Evolutionary conservation across 371 early-diverging fungal genomes (phyloP).

Genomic region (Rhizomucor pusillus): DNA sequence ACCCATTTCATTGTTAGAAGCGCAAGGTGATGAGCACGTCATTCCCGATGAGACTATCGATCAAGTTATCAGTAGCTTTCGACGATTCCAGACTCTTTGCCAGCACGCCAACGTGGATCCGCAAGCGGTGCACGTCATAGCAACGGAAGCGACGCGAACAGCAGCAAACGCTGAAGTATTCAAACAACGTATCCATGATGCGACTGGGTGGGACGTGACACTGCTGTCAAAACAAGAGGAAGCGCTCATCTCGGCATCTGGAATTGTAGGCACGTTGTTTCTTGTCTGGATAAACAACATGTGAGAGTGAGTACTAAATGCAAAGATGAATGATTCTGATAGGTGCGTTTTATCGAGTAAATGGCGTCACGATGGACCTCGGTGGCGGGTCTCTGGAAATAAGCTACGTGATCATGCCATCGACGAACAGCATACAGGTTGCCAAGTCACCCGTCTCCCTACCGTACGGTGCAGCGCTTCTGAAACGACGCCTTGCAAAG

Average conservation of each 20-base stretch:
- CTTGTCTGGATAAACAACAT: neutral
- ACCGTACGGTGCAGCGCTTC: constrained; percentile 60
- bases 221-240: constrained; percentile 55
- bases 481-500: constrained; percentile 36
- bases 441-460: constrained; percentile 54
- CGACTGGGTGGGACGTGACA: constrained; percentile 53
- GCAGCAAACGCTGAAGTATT: constrained; percentile 57
- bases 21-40: constrained; percentile 42
- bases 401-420: constrained; percentile 47
- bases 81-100: constrained; percentile 54
- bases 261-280: constrained; percentile 57
- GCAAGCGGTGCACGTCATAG: constrained; percentile 51
- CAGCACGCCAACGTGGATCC: constrained; percentile 38
- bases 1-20: constrained; percentile 57
- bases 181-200: constrained; percentile 36
- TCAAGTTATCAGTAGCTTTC: constrained; percentile 52
- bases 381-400: constrained; percentile 67
- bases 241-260: constrained; percentile 60
- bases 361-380: constrained; percentile 63
- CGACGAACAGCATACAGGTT: constrained; percentile 23
- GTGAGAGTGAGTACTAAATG: neutral
- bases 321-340: neutral
- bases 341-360: constrained; percentile 56
- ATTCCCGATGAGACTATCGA: constrained; percentile 54
- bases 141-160: constrained; percentile 63